Base-by-base conservation (phyloP, 495 filamentous ascomycete species). In the Trichocladium antarcticum region DNA sequence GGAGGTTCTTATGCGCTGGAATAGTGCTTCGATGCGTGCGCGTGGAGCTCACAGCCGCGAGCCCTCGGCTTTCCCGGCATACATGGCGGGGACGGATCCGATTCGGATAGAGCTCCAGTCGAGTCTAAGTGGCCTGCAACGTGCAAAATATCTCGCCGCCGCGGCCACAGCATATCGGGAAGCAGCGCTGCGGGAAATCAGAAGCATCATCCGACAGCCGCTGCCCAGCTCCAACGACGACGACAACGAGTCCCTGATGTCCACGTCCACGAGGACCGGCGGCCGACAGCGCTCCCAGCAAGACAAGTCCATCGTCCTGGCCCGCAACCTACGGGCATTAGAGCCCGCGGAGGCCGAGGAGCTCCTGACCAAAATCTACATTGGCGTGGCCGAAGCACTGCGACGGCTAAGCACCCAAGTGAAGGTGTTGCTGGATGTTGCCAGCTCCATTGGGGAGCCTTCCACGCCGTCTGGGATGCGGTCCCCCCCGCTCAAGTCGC, bases 401-500 rank as follows among this genome's bases (percentile, higher is more conserved):
- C 75, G 92, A 45, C 76, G 92, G 58, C 67, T 97, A 10, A 82
- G 84, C 32, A 86, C 88, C 4, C 92, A 99, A 57, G 85, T 89
- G 17, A 99, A 99, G 64, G 81, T 97, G 16, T 68, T 99, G n/a
- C 72, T 99, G 15, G 92, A 99, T 62, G 85, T 95, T 29, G 94
- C 89, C 1, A 95, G 89, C 59, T 81, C 81, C 8, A 71, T 90
- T 36, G 72, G 74, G 29, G 63, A 73, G 37, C 55, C 62, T 0
- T 35, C 42, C 2, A 40, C 45, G 4, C 51, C 56, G 0, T 57
- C 46, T 1, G 70, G 67, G 6, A 34, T 69, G 31, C 68, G 64
- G 35, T 75, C 73, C 12, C 75, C 72, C 17, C 69, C 73, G 24
- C 57, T 66, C 36, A 74, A 64, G 43, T 79, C 76, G 9, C 70